Base-by-base conservation (phyloP, 2,329 filamentous ascomycete species). In the Myriosclerotinia duriaeana region DNA sequence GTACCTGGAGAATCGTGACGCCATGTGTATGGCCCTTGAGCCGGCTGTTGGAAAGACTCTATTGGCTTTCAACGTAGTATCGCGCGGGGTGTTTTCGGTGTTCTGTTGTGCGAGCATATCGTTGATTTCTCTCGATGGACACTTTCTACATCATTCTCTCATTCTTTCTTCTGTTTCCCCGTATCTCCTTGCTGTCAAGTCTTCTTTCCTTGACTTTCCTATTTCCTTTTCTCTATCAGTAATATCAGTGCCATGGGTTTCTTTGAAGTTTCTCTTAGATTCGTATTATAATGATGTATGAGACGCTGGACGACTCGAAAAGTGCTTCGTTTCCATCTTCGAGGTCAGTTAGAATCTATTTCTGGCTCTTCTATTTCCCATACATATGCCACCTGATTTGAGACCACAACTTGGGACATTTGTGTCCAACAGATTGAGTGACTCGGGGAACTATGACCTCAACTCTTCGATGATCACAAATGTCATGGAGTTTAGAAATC, bases 241-340 rank as follows among this genome's bases (percentile, higher is more conserved):
- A 67, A 64, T 55, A 65, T 64, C 60, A 56, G 42, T 60, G 36
- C 38, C 30, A 68, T 71, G 69, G 50, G 53, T 40, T 69, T 68
- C 30, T 65, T 52, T 61, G 34, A 52, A 65, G 30, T 63, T 71
- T 67, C 68, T 66, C 66, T 53, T 71, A 60, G 67, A 53, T 59
- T 72, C 70, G 66, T 66, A 42, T 71, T 69, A 66, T 75, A 75
- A 76, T 73, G 70, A 76, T 76, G 74, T 72, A 69, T 72, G 72
- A 71, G 75, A 74, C 75, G 74, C 74, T 74, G 74, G 74, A 64
- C 74, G 74, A 70, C 73, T 72, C 74, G 69, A 53, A 69, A 60
- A 68, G 44, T 68, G 36, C 74, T 53, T 42, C 70, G 67, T 73
- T 69, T 69, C 67, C 71, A 65, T 63, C 50, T 70, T 65, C 64